These are phyloP conservation scores for Tetrapisispora taiwanensis DNA, from an alignment of 805 yeast genomes.

Conservation along the genomic window DNA sequence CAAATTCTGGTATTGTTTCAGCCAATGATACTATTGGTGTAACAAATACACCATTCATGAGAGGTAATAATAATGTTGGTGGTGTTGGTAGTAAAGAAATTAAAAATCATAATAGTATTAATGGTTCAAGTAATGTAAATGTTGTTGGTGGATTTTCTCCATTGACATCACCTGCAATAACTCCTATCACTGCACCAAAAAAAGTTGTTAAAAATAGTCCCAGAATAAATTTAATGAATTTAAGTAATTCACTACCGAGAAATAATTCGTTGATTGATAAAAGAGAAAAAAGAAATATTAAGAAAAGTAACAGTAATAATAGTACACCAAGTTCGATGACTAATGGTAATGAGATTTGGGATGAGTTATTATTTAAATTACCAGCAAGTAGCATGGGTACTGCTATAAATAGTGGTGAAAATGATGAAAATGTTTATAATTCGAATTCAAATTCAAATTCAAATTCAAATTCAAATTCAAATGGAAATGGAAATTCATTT, in stretches of 20 bases:
- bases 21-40: background rate
- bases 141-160: constrained; percentile 26
- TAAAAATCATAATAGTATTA: background rate
- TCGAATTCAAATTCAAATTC: too few relatives aligned
- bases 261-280: constrained; percentile 8
- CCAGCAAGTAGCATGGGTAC: constrained; percentile 19
- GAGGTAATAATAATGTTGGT: background rate
- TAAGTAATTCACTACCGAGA: constrained; percentile 8
- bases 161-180: constrained; percentile 45
- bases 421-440: background rate
- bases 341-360: constrained; percentile 14
- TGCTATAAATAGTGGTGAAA: background rate
- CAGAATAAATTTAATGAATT: constrained; percentile 14
- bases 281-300: constrained; percentile 1
- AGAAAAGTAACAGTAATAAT: background rate
- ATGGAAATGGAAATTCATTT: too few relatives aligned
- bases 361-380: constrained; percentile 19
- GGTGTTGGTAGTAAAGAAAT: background rate
- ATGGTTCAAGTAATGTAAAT: background rate
- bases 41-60: constrained; percentile 2
- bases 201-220: constrained; percentile 28
- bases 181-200: constrained; percentile 10
- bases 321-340: background rate
- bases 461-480: too few relatives aligned
- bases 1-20: background rate